These are phyloP conservation scores for Grigorovia transvaalensis DNA, from an alignment of 805 yeast species.

Conservation along the genomic window DNA sequence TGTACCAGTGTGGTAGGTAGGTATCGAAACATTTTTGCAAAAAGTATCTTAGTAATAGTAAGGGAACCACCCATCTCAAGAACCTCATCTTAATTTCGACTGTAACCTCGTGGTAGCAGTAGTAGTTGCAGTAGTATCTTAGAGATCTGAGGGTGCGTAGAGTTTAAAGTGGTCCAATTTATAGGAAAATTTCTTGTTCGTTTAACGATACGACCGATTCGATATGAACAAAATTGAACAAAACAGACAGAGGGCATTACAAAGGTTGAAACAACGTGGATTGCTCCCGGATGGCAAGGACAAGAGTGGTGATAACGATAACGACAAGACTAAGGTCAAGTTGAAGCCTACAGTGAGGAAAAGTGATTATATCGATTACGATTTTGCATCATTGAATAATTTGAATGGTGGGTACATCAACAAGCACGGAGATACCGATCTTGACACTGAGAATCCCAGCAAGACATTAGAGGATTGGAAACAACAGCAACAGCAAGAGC, in stretches of 20 bases:
- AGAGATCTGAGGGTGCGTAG: no score
- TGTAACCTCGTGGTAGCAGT: no score
- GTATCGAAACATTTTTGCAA: constrained; percentile 34
- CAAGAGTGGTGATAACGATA: background rate
- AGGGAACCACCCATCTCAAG: background rate
- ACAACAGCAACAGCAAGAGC: constrained; percentile 30
- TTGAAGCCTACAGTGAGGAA: constrained; percentile 42
- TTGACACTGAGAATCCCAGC: constrained; percentile 8
- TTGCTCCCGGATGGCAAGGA: constrained; percentile 8
- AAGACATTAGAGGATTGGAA: constrained; percentile 47
- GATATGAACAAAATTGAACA: constrained; percentile 34
- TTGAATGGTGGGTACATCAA: constrained; percentile 74
- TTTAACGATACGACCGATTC: constrained; percentile 3
- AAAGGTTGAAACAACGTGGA: constrained; percentile 42
- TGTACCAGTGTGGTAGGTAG: constrained; percentile 62
- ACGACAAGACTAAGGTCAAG: constrained; percentile 11
- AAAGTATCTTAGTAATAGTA: constrained; percentile 15
- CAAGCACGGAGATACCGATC: constrained; percentile 10
- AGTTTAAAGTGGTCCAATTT: background rate
- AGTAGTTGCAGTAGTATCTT: background rate
- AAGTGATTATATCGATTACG: constrained; percentile 70
- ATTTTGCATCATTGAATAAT: constrained; percentile 84
- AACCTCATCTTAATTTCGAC: background rate
- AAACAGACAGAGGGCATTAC: constrained; percentile 53
- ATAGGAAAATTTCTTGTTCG: background rate